Conservation (phyloP, 1,284 basidiomycete genomes). For the Farysia itapuensis region DNA sequence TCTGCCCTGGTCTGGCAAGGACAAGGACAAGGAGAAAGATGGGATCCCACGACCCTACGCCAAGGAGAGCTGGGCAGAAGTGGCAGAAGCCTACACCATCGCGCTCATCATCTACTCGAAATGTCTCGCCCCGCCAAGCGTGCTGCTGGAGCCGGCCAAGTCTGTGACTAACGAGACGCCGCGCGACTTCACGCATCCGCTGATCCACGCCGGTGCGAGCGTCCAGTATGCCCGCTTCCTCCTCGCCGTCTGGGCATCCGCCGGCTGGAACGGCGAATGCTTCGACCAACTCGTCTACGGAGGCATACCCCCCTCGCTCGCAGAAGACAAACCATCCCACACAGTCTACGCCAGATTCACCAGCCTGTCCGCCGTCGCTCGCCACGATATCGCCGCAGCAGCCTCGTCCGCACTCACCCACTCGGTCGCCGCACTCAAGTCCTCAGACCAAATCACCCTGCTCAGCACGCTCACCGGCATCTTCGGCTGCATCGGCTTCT, state of each 20-base stretch:
- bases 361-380: slow-evolving; percentile 35
- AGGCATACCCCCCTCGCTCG: slow-evolving; percentile 52
- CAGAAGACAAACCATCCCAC: slow-evolving; percentile 33
- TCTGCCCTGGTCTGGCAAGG: slow-evolving; percentile 33
- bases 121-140: slow-evolving; percentile 53
- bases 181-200: slow-evolving; percentile 56
- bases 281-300: slow-evolving; percentile 59
- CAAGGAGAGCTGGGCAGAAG: slow-evolving; percentile 46
- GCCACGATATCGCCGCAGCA: slow-evolving; percentile 52
- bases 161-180: slow-evolving; percentile 55
- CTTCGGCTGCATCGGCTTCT: slow-evolving; percentile 52
- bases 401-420: slow-evolving; percentile 45
- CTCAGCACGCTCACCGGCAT: slow-evolving; percentile 45
- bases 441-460: slow-evolving; percentile 50
- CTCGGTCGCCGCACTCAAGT: slow-evolving; percentile 46
- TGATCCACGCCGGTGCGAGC: slow-evolving; percentile 53
- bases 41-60: slow-evolving; percentile 29
- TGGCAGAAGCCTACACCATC: slow-evolving; percentile 55
- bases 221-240: slow-evolving; percentile 54
- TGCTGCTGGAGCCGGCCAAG: slow-evolving; percentile 39
- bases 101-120: slow-evolving; percentile 55
- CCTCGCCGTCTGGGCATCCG: slow-evolving; percentile 53
- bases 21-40: slow-evolving; percentile 45
- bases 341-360: slow-evolving; percentile 42
- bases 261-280: slow-evolving; percentile 56